Evolutionary conservation across 345 rosid genomes (phyloP).

Genomic region (Aquilaria yunnanensis): DNA sequence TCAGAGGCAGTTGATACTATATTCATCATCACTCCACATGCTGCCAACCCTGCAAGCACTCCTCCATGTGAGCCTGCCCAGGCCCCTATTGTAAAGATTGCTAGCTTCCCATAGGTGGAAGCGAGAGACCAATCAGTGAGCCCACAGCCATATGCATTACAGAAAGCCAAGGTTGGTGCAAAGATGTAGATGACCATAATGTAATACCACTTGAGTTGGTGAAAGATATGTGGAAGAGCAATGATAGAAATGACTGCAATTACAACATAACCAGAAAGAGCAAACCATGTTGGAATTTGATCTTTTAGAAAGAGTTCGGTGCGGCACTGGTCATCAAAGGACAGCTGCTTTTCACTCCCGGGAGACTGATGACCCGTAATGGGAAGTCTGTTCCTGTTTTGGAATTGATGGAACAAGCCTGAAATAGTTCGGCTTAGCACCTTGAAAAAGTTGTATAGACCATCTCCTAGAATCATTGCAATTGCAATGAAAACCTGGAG

Average conservation of each 20-base stretch:
- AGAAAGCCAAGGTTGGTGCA: conserved; percentile 70
- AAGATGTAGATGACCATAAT: conserved; percentile 55
- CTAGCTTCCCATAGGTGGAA: conserved; percentile 77
- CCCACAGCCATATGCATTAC: conserved; percentile 84
- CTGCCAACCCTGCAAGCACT: conserved; percentile 70
- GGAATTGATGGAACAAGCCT: conserved; percentile 42
- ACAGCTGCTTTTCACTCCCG: conserved; percentile 21
- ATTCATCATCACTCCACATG: conserved; percentile 93
- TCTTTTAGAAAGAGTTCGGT: conserved; percentile 63
- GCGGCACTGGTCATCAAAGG: conserved; percentile 61
- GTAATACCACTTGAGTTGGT: conserved; percentile 62
- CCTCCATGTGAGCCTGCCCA: conserved; percentile 78
- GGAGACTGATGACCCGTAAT: conserved; percentile 29
- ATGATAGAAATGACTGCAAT: conserved; percentile 46
- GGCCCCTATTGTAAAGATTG: conserved; percentile 63
- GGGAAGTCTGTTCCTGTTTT: conserved; percentile 28
- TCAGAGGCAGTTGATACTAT: conserved; percentile 86
- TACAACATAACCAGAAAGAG: conserved; percentile 41
- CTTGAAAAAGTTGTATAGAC: conserved; percentile 68
- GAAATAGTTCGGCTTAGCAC: conserved; percentile 50
- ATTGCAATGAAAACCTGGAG: conserved; percentile 71
- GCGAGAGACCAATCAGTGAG: conserved; percentile 89
- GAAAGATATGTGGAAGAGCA: conserved; percentile 54
- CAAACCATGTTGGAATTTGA: conserved; percentile 71
- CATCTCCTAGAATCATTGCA: conserved; percentile 84